A percentile compares a stretch with the other conserved stretches of the same genome.
These are phyloP conservation scores for Ilyonectria mors-panacis DNA, from an alignment of 2,329 filamentous ascomycete genomes.

Conservation along the genomic window DNA sequence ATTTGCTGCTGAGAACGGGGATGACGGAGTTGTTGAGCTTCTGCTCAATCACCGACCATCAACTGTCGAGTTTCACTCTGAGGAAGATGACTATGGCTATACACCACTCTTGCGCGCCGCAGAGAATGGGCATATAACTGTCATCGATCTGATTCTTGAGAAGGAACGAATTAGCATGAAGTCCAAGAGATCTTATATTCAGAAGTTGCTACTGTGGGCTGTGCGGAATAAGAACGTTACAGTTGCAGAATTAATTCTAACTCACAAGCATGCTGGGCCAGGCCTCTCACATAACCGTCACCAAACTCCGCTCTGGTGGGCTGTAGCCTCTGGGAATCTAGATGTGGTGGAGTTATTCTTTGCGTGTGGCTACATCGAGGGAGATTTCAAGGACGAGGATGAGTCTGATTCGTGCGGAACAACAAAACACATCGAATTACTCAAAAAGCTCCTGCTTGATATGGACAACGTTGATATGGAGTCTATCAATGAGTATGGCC, in stretches of 20 bases:
- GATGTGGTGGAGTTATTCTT: neutral
- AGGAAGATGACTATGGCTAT: neutral
- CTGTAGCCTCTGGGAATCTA: neutral
- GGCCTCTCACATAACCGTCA: no score
- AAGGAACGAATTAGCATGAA: neutral
- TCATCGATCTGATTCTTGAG: conserved; percentile 5
- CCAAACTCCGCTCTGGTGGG: neutral
- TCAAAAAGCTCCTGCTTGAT: neutral
- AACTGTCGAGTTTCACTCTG: neutral
- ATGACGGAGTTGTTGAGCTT: no score
- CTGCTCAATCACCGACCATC: neutral
- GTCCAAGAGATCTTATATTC: neutral
- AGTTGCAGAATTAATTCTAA: neutral
- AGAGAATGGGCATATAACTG: neutral
- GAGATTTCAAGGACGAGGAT: no score
- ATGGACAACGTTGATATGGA: neutral
- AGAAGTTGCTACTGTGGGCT: neutral
- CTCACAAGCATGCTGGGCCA: neutral
- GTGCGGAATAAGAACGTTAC: neutral
- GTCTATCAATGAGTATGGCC: neutral
- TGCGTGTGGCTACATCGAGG: neutral
- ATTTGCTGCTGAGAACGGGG: neutral
- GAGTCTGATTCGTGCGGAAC: no score
- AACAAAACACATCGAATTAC: neutral
- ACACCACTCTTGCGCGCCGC: neutral